Percentiles rank a stretch among this genome's conserved stretches.
phyloP scores from a whole-genome alignment of 1,284 basidiomycete species.

The Mycena citricolor region DNA sequence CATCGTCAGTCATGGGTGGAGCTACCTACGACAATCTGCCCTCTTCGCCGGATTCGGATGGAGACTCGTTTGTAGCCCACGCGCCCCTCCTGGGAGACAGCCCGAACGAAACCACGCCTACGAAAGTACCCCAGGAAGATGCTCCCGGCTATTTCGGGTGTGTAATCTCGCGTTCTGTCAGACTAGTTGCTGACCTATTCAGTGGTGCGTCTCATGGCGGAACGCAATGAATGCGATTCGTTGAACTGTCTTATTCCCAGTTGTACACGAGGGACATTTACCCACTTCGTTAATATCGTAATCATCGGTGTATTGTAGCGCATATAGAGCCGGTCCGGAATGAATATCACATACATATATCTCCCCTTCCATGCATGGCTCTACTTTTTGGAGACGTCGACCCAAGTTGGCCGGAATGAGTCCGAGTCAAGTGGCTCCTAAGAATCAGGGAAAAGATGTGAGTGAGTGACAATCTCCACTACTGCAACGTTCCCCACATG shows the following conservation, averaged over 20 bases:
- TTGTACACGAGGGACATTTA: no score
- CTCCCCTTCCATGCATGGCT: no score
- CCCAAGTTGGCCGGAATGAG: constrained; percentile 53
- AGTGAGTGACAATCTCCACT: no score
- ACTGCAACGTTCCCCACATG: no score
- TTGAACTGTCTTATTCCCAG: no score
- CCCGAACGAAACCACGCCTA: constrained; percentile 15
- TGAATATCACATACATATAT: no score
- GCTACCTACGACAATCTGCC: constrained; percentile 36
- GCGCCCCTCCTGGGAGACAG: constrained; percentile 33
- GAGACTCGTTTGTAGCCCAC: constrained; percentile 28
- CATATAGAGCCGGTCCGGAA: constrained; percentile 21
- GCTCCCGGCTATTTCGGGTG: constrained; percentile 19
- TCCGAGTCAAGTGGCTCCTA: constrained; percentile 41
- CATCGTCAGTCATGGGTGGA: constrained; percentile 18
- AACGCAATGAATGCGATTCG: no score
- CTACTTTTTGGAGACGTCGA: constrained; percentile 25
- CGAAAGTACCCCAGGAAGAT: constrained; percentile 6
- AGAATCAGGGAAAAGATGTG: no score
- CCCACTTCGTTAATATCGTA: constrained; percentile 22
- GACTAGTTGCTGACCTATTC: neutral
- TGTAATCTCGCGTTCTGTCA: neutral
- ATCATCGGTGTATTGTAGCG: constrained; percentile 23
- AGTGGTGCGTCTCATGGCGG: constrained; percentile 11
- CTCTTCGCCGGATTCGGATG: constrained; percentile 34